Percentiles rank a stretch among this genome's conserved stretches.
phyloP scores from a whole-genome alignment of 2,329 filamentous ascomycete species.

The Monilinia aucupariae region DNA sequence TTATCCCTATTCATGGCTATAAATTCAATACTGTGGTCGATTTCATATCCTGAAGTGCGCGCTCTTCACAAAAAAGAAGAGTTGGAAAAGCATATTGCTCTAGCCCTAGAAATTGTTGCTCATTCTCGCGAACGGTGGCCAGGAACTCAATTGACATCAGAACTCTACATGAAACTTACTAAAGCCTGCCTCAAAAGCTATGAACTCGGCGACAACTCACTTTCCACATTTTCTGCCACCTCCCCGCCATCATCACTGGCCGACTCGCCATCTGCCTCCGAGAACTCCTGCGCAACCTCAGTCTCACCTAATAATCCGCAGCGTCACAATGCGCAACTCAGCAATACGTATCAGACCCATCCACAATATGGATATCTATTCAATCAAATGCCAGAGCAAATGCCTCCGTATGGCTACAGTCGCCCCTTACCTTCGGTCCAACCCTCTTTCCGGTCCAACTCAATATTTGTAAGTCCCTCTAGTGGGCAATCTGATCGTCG shows the following conservation, averaged over 20 bases:
- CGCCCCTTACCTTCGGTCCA: slow-evolving; percentile 25
- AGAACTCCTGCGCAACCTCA: slow-evolving; percentile 37
- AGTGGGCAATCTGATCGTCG: slow-evolving; percentile 49
- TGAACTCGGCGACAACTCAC: slow-evolving; percentile 48
- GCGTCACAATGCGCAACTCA: slow-evolving; percentile 27
- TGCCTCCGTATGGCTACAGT: slow-evolving; percentile 27
- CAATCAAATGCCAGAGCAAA: slow-evolving; percentile 48
- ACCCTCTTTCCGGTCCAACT: slow-evolving; percentile 60
- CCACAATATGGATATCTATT: slow-evolving; percentile 57
- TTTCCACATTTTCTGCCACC: slow-evolving; percentile 44
- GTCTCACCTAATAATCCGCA: slow-evolving; percentile 39
- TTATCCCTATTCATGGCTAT: slow-evolving; percentile 85
- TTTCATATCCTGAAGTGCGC: slow-evolving; percentile 82
- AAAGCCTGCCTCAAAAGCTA: slow-evolving; percentile 85
- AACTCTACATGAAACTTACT: slow-evolving; percentile 82
- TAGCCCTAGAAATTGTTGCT: slow-evolving; percentile 72
- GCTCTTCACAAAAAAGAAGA: slow-evolving; percentile 66
- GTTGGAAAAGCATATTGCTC: slow-evolving; percentile 67
- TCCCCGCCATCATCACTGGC: slow-evolving; percentile 38
- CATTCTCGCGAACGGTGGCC: slow-evolving; percentile 86
- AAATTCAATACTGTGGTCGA: slow-evolving; percentile 85
- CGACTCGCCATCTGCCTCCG: slow-evolving; percentile 44
- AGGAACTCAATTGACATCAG: slow-evolving; percentile 74
- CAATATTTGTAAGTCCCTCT: slow-evolving; percentile 57
- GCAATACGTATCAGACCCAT: slow-evolving; percentile 31